Conservation (phyloP, 345 rosid genomes). For the Salix udensis region DNA sequence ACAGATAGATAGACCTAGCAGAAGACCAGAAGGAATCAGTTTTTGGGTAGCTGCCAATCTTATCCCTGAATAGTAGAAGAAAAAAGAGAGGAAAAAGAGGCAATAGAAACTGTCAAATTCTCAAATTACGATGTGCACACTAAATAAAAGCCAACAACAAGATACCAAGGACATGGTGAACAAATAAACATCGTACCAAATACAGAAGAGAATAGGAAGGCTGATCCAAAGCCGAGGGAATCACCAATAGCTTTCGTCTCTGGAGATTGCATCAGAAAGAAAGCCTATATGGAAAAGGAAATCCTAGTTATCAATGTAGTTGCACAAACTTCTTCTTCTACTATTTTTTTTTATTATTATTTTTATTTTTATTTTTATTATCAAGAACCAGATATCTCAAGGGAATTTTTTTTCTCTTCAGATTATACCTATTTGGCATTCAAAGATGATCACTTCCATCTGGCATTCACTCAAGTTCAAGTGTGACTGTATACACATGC, state of each 20-base stretch:
- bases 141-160: neutral
- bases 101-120: neutral
- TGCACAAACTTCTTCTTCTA: neutral
- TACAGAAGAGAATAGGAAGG: constrained; percentile 66
- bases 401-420: too few relatives aligned
- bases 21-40: constrained; percentile 59
- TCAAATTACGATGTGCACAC: neutral
- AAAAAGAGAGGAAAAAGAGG: neutral
- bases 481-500: neutral
- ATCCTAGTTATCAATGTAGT: neutral
- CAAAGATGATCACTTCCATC: neutral
- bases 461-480: neutral
- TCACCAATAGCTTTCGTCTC: constrained; percentile 67
- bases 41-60: constrained; percentile 66
- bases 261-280: constrained; percentile 59
- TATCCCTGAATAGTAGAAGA: constrained; percentile 44
- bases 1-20: constrained; percentile 56
- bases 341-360: too few relatives aligned
- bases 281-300: constrained; percentile 40
- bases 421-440: neutral
- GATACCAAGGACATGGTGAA: constrained; percentile 5
- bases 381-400: neutral
- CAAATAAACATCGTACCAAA: constrained; percentile 44
- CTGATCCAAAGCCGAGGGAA: constrained; percentile 73
- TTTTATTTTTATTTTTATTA: neutral